Percentiles rank a stretch among this genome's conserved stretches.
Conservation (phyloP, 1,284 basidiomycete species). For the Schizopora paradoxa region DNA sequence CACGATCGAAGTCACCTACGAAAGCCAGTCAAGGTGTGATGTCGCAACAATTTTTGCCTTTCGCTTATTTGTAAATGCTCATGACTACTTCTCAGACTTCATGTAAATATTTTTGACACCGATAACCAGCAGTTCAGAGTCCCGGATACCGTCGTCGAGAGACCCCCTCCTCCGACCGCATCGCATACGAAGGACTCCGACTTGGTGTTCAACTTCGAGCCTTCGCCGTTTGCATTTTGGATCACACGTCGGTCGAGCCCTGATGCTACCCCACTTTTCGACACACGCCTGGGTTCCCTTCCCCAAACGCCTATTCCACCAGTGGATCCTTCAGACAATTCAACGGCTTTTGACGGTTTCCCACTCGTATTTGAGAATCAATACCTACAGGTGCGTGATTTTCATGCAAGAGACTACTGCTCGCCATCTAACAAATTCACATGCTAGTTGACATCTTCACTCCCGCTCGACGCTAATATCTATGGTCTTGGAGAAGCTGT, state of each 20-base stretch:
- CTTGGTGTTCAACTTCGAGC: conserved; percentile 62
- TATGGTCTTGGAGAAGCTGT: conserved; percentile 77
- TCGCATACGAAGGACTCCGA: conserved; percentile 42
- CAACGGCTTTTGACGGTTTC: conserved; percentile 51
- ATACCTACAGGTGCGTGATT: conserved; percentile 51
- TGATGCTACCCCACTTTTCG: conserved; percentile 58
- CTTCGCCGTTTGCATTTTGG: conserved; percentile 73
- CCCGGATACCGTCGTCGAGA: conserved; percentile 51
- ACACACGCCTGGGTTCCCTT: conserved; percentile 58
- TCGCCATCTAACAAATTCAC: conserved; percentile 42
- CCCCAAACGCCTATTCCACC: conserved; percentile 50
- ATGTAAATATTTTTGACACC: conserved; percentile 73
- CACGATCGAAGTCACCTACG: conserved; percentile 62
- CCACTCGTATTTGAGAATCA: conserved; percentile 75
- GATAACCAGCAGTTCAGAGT: conserved; percentile 63
- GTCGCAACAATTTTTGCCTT: conserved; percentile 5
- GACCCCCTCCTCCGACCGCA: conserved; percentile 34
- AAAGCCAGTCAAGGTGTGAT: conserved; percentile 47
- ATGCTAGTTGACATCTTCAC: conserved; percentile 54
- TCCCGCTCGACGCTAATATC: conserved; percentile 63
- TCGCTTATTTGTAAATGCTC: conserved; percentile 13
- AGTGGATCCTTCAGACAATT: conserved; percentile 39
- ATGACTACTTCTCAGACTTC: conserved; percentile 45
- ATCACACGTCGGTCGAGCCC: conserved; percentile 61
- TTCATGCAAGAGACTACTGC: conserved; percentile 73